phyloP scores from a whole-genome alignment of 495 filamentous ascomycete genomes.

The Amphirosellinia nigrospora region DNA sequence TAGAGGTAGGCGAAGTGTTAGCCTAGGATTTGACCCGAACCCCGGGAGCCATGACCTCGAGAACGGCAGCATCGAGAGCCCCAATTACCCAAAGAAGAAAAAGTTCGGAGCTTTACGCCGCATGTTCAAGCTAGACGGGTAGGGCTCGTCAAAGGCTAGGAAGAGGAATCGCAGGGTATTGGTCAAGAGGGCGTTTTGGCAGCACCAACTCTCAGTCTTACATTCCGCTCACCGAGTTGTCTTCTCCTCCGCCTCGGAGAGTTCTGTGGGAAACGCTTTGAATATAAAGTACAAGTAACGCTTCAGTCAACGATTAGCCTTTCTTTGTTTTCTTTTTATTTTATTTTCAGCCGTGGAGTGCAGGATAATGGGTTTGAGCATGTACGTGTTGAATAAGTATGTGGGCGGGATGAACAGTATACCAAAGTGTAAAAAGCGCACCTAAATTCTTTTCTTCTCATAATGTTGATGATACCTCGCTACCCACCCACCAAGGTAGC shows the following conservation, averaged over 20 bases:
- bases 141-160: slow-evolving; percentile 27
- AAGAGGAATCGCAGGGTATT: slow-evolving; percentile 33
- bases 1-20: slow-evolving; percentile 29
- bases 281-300: not conserved
- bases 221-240: not conserved
- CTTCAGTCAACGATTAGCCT: not conserved
- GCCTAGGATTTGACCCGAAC: slow-evolving; percentile 26
- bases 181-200: slow-evolving; percentile 26
- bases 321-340: not conserved
- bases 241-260: not conserved
- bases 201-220: not conserved
- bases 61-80: slow-evolving; percentile 34
- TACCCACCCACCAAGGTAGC: not conserved
- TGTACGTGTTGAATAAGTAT: not conserved
- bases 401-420: not conserved
- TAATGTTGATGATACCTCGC: slow-evolving; percentile 18
- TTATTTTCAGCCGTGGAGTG: not conserved
- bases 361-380: not conserved
- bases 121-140: slow-evolving; percentile 63
- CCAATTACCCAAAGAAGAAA: slow-evolving; percentile 63
- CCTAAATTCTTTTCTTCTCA: not conserved
- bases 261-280: not conserved
- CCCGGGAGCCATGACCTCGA: slow-evolving; percentile 26
- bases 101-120: slow-evolving; percentile 61
- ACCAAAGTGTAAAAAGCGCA: not conserved